Base-by-base conservation (phyloP, 2,329 filamentous ascomycete species). In the Trichoderma sp. region DNA sequence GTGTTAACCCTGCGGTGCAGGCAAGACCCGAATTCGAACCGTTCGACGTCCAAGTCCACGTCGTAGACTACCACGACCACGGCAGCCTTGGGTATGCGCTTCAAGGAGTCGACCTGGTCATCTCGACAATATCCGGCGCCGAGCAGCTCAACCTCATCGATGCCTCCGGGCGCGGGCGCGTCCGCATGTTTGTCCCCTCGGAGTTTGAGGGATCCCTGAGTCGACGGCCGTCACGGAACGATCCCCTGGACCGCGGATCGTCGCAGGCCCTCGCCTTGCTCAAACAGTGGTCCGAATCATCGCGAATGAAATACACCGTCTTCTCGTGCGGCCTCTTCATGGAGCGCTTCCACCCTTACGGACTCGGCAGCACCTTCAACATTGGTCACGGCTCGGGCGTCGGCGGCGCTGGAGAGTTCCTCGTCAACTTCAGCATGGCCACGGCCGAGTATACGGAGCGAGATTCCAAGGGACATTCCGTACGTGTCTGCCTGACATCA, bases 311-410 rank as follows among this genome's bases (percentile, higher is more conserved):
- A 48, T 90, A 84, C 67, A 92, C 90, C 0, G 80, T 88, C 28
- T 92, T 93, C 75, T 85, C 87, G 0, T 93, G 90, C 70, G 90
- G 90, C 21, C 76, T 92, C 34, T 86, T 93, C 68, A 93, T 92
- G 80, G 90, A 93, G 73, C 81, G 89, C 0, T 92, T 93, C 71
- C 86, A 85, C 21, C 87, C 87, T 0, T 86, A 85, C 3, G 90
- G 90, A 0, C 81, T 93, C 66, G 19, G 14, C n/a, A 80, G 80
- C 14, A 78, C 80, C 19, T 81, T 86, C 62, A 79, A 82, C 41
- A 87, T 92, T 54, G 89, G 89, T 0, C 71, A 72, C 30, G 81
- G 81, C n/a, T 82, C 81, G 48, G 82, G 83, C 19, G 78, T 87
- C 24, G 77, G 79, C 9, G 78, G 78, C 15, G 83, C 88, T 68